Evolutionary conservation across 805 yeast genomes (phyloP).

Genomic region (Teunomyces tritomae): DNA sequence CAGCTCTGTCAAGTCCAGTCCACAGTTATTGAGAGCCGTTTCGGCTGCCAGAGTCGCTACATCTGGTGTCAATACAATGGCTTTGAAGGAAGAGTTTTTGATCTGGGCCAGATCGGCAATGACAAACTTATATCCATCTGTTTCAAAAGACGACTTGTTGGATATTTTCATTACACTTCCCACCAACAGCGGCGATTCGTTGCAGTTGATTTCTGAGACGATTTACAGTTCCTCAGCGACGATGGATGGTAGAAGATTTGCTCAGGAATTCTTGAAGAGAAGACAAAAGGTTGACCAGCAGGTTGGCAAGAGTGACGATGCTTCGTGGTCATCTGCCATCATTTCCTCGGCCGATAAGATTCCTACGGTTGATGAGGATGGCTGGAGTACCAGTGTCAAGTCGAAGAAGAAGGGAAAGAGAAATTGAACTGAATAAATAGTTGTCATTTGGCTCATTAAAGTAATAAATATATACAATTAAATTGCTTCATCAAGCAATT

Average conservation of each 20-base stretch:
- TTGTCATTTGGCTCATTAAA: not conserved
- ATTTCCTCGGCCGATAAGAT: slow-evolving; percentile 40
- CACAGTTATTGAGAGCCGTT: slow-evolving; percentile 37
- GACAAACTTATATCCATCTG: slow-evolving; percentile 67
- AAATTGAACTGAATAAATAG: slow-evolving; percentile 8
- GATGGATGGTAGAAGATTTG: slow-evolving; percentile 93
- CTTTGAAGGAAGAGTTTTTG: slow-evolving; percentile 55
- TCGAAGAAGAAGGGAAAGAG: slow-evolving; percentile 40
- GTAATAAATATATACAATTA: not conserved
- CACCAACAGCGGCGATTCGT: slow-evolving; percentile 59
- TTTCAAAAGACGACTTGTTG: slow-evolving; percentile 74
- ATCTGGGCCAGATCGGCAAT: slow-evolving; percentile 70
- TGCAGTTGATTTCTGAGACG: slow-evolving; percentile 87
- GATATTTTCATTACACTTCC: slow-evolving; percentile 82
- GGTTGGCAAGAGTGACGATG: slow-evolving; percentile 35
- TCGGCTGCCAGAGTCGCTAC: slow-evolving; percentile 31
- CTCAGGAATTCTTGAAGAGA: slow-evolving; percentile 81
- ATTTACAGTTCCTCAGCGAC: slow-evolving; percentile 83
- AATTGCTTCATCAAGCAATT: slow-evolving; percentile 13
- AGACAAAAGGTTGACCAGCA: slow-evolving; percentile 69
- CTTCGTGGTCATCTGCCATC: slow-evolving; percentile 75
- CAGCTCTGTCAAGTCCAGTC: slow-evolving; percentile 23
- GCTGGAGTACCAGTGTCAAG: slow-evolving; percentile 44
- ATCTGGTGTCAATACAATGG: slow-evolving; percentile 18
- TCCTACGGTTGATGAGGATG: slow-evolving; percentile 41